Conservation (phyloP, 352 stramenopile genomes). For the Pythium pyrilobum region DNA sequence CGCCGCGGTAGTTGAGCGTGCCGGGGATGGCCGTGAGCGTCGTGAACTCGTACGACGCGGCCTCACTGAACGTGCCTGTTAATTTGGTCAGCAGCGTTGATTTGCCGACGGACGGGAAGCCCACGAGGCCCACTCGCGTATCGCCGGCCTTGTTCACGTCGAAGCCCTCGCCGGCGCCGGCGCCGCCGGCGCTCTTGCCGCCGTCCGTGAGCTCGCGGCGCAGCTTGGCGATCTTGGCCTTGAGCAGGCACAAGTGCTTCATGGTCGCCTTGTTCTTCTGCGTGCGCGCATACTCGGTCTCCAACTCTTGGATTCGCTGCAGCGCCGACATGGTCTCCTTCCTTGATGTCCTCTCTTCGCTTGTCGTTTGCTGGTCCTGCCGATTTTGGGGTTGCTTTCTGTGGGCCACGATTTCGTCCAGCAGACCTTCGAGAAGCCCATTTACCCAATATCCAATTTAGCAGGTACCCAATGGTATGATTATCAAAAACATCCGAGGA, state of each 20-base stretch:
- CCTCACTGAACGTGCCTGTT: slow-evolving; percentile 95
- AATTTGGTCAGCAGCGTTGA: slow-evolving; percentile 96
- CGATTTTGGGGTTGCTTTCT: neutral
- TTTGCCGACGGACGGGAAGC: slow-evolving; percentile 99
- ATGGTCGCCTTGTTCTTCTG: slow-evolving; percentile 99
- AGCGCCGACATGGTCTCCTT: slow-evolving; percentile 36
- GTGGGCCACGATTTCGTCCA: slow-evolving; percentile 16
- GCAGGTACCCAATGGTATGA: neutral
- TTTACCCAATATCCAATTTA: neutral
- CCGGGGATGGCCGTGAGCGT: slow-evolving; percentile 98
- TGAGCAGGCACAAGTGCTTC: slow-evolving; percentile 97
- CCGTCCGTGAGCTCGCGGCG: slow-evolving; percentile 89
- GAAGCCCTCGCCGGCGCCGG: slow-evolving; percentile 81
- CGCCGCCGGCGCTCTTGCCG: slow-evolving; percentile 45
- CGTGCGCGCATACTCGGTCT: slow-evolving; percentile 94
- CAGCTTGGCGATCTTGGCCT: slow-evolving; percentile 97
- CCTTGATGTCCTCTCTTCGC: neutral
- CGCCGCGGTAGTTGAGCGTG: slow-evolving; percentile 94
- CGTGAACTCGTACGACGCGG: slow-evolving; percentile 98
- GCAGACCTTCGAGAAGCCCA: slow-evolving; percentile 2
- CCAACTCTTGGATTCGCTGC: slow-evolving; percentile 77
- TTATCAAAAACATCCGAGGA: neutral
- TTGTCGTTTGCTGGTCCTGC: neutral
- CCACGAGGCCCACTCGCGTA: slow-evolving; percentile 96
- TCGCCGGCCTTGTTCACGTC: slow-evolving; percentile 94